These are phyloP conservation scores for Leccinum subrobustum DNA, from an alignment of 1,284 basidiomycete genomes.

Conservation along the genomic window DNA sequence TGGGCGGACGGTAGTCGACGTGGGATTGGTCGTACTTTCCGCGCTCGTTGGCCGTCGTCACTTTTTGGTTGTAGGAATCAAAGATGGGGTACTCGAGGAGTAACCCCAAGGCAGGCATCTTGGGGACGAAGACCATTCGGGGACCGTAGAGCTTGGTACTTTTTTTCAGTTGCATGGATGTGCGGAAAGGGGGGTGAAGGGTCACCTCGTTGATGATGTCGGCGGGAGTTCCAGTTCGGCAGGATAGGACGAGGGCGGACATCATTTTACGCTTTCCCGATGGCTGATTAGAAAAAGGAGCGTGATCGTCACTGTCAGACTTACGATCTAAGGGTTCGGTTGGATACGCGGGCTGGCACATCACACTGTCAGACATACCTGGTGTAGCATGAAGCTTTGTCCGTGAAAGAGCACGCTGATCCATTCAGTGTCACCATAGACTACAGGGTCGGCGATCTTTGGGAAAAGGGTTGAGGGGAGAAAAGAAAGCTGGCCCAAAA, in stretches of 20 bases:
- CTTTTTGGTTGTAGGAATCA: conserved; percentile 72
- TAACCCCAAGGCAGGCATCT: conserved; percentile 94
- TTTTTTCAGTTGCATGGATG: not conserved
- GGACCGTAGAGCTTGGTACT: conserved; percentile 62
- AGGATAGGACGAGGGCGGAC: conserved; percentile 77
- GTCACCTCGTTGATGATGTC: conserved; percentile 70
- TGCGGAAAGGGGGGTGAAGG: not conserved
- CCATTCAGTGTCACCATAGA: conserved; percentile 94
- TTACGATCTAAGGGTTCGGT: conserved; percentile 21
- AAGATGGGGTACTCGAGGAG: conserved; percentile 94
- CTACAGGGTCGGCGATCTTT: conserved; percentile 75
- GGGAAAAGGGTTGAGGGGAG: not conserved
- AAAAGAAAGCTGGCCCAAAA: not conserved
- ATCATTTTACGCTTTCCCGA: conserved; percentile 92
- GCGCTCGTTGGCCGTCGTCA: conserved; percentile 58
- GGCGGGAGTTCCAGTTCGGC: conserved; percentile 73
- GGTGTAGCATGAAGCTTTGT: conserved; percentile 99
- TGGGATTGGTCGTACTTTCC: conserved; percentile 48
- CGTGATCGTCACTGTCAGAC: conserved; percentile 5
- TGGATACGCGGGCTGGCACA: conserved; percentile 13
- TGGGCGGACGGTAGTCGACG: conserved; percentile 58
- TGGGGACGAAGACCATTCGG: conserved; percentile 85
- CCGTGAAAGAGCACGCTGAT: conserved; percentile 92
- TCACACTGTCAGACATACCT: conserved; percentile 47
- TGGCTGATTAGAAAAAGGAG: conserved; percentile 2